Evolutionary conservation across 768 basidiomycete species (phyloP), one percentile per base, ranked within the genome.

Genomic region (Sarcodon sp.): DNA sequence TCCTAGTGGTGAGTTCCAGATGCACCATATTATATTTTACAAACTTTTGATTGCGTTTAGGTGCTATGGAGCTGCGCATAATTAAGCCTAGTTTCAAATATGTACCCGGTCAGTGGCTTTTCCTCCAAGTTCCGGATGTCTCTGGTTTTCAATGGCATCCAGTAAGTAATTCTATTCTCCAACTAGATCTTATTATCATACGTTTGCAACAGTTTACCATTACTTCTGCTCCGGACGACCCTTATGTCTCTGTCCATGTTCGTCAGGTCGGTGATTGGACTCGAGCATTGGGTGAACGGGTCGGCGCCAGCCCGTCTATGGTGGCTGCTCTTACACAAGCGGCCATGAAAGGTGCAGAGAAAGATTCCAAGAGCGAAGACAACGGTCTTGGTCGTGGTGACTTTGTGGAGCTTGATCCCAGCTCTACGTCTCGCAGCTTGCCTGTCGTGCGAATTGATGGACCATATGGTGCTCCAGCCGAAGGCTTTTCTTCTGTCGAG

Each of bases 221-320:
- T 67, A 91, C 90, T 0, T 93, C 90, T 35, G 89, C 92, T 11
- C 92, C 92, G 3, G 89, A 92, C 55, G 93, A 96, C 57, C 86
- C 90, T 2, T 94, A 89, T 61, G 77, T 96, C 41, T 90, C 88
- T 21, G 64, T 94, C 46, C 92, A 96, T 63, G 84, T 97, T 57
- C 87, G 90, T 61, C 91, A 94, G 70, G 90, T 87, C 43, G 91
- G 91, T 51, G 88, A 92, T 64, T 90, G 77, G 68, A 91, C 90
- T 3, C 75, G 75, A 37, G 80, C 74, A 16, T 80, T 97, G 31
- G 93, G 89, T 31, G 83, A 86, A 46, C 83, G 86, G 55, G 77
- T 97, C 27, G 90, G 91, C 37, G 85, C 78, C 47, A 83, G 84
- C 41, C 84, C 84, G 15, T 70, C 75, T 32, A 79, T 84, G 38